Evolutionary conservation across 2,329 filamentous ascomycete species (phyloP), one percentile per base, ranked within the genome.

Genomic region (Xylaria sp.): DNA sequence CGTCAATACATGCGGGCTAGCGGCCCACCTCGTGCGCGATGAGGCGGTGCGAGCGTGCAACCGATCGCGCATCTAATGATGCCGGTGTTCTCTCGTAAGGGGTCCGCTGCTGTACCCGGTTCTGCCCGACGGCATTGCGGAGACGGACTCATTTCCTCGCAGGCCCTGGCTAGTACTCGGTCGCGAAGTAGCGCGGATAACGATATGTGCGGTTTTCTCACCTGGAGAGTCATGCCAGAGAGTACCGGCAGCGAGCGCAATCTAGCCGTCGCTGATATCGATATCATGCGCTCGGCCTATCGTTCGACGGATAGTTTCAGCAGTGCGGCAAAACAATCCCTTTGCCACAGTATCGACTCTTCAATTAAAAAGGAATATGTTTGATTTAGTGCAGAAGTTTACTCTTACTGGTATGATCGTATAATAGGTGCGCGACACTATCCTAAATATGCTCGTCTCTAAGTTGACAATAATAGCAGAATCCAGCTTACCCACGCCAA

Each of bases 181-280:
- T 0, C 78, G 82, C 5, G 83, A 85, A 66, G 83, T 85, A 0
- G 82, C 82, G 1, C 75, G 77, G 8, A 75, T 83, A 51, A 75
- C 82, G 15, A 73, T 81, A 1, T 84, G 80, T 73, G 76, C 76
- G 0, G 78, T 80, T 23, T 23, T 79, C 81, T 65, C 74, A 84
- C 39, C 74, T 80, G 0, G 72, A 77, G 76, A 25, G 23, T 25
- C 23, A 25, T 25, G 23, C 23, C 23, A 25, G 23, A 25, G 23
- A 25, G 23, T 25, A 25, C 80, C 0, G 74, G 84, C 65, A 81
- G 82, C 2, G 78, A 85, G 73, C 76, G 83, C 9, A 85, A 82
- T 68, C 77, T 85, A 23, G 78, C 78, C 0, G 75, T 76, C 8
- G 81, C 80, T 4, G 83, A 85, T 75, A 78, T 85, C n/a, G 83